Conservation (phyloP, 139 green algal species). For the Chlamydomonas asymmetrica region DNA sequence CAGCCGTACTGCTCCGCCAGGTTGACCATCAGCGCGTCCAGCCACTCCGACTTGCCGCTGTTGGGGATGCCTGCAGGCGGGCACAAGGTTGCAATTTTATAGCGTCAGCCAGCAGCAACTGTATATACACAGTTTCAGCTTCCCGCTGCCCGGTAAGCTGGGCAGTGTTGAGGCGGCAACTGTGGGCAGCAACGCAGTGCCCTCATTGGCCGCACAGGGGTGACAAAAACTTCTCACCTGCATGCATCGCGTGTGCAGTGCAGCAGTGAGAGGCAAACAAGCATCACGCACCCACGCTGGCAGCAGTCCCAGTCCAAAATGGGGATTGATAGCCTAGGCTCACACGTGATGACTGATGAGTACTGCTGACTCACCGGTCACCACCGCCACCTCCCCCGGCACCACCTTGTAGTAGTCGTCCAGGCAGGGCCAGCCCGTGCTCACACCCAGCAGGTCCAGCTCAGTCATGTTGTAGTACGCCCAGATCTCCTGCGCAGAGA, state of each 20-base stretch:
- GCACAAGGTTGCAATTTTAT: neutral
- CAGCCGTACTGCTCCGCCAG: conserved; percentile 79
- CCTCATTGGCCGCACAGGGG: too few species aligned
- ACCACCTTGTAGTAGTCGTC: conserved; percentile 79
- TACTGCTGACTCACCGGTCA: too few species aligned
- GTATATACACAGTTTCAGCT: neutral
- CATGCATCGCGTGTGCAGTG: too few species aligned
- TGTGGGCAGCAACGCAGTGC: conserved; percentile 2
- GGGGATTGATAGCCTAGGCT: too few species aligned
- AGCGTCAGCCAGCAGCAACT: too few species aligned
- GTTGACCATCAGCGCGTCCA: conserved; percentile 94
- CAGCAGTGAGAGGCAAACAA: too few species aligned
- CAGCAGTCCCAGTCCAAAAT: too few species aligned
- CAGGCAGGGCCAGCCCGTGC: conserved; percentile 78
- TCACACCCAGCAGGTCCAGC: conserved; percentile 54
- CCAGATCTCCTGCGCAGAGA: conserved; percentile 60
- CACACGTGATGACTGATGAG: too few species aligned
- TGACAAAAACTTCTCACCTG: too few species aligned
- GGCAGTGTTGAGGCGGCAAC: conserved; percentile 1
- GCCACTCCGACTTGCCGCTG: conserved; percentile 95
- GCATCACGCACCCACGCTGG: too few species aligned
- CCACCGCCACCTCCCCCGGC: conserved; percentile 90
- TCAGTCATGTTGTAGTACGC: conserved; percentile 15
- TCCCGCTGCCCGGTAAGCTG: too few species aligned
- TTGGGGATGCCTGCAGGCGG: conserved; percentile 86